A percentile compares a stretch with the other conserved stretches of the same genome.
Evolutionary conservation across 169 alveolate species (phyloP).

Genomic region (Cryptosporidium tyzzeri): DNA sequence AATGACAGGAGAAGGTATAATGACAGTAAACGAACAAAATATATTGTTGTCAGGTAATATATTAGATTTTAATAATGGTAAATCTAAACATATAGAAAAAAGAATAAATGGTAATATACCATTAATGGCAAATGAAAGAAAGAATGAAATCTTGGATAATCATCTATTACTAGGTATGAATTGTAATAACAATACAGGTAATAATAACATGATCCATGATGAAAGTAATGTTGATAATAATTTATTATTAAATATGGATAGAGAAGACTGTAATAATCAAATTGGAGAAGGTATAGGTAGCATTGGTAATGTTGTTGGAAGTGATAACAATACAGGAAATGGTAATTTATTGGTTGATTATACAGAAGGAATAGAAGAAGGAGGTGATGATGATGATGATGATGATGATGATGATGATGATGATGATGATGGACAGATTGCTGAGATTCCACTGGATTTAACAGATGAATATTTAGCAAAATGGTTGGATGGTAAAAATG

Average conservation of each 20-base stretch:
- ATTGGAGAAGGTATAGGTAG: not conserved
- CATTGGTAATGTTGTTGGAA: not conserved
- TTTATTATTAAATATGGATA: not conserved
- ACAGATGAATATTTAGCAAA: conserved; percentile 75
- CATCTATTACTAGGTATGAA: conserved; percentile 14
- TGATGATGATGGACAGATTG: conserved; percentile 68
- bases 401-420: conserved; percentile 27
- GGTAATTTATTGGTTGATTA: not conserved
- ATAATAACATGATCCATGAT: not conserved
- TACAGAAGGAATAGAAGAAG: not conserved
- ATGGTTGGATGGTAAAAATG: conserved; percentile 75
- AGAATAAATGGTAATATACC: not conserved
- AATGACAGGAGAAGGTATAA: conserved; percentile 11
- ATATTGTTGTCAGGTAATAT: not conserved
- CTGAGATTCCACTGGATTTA: conserved; percentile 66
- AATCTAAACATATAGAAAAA: not conserved
- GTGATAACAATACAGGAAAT: not conserved
- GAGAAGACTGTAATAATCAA: not conserved
- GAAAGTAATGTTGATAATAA: conserved; percentile 6
- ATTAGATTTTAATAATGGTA: not conserved
- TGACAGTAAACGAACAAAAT: not conserved
- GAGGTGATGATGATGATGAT: no score
- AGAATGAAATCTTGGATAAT: conserved; percentile 6
- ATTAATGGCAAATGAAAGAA: conserved; percentile 8
- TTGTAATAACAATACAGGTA: conserved; percentile 1